These are phyloP conservation scores for Steccherinum ochraceum DNA, from an alignment of 768 basidiomycete species.

Conservation along the genomic window DNA sequence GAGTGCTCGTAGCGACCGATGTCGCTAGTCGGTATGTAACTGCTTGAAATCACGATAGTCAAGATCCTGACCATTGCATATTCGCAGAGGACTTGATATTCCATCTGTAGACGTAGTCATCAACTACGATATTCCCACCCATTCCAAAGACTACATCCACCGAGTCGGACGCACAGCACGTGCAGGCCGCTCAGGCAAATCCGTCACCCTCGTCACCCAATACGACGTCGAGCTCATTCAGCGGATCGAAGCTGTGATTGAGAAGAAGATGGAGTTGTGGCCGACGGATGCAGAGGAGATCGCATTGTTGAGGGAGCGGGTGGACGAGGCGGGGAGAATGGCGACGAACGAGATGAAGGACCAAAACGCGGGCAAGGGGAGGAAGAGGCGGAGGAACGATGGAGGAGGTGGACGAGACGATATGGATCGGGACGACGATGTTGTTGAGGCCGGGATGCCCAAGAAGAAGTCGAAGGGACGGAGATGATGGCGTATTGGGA, in stretches of 20 bases:
- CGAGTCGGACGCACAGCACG: slow-evolving; percentile 96
- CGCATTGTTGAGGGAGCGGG: slow-evolving; percentile 79
- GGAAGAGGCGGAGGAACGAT: slow-evolving; percentile 43
- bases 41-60: slow-evolving; percentile 54
- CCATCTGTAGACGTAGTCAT: slow-evolving; percentile 94
- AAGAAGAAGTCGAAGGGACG: slow-evolving; percentile 50
- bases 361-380: slow-evolving; percentile 43
- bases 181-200: slow-evolving; percentile 95
- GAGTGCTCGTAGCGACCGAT: slow-evolving; percentile 91
- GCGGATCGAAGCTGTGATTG: slow-evolving; percentile 88
- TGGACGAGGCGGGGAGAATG: slow-evolving; percentile 73
- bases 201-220: slow-evolving; percentile 96
- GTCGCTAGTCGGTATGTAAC: slow-evolving; percentile 78
- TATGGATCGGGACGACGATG: slow-evolving; percentile 88
- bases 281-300: slow-evolving; percentile 86
- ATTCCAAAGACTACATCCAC: slow-evolving; percentile 99
- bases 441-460: slow-evolving; percentile 87
- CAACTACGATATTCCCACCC: slow-evolving; percentile 96
- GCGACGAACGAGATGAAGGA: slow-evolving; percentile 84
- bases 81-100: slow-evolving; percentile 81
- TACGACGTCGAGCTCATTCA: slow-evolving; percentile 97
- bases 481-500: slow-evolving; percentile 19
- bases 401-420: slow-evolving; percentile 58
- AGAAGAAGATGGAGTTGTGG: slow-evolving; percentile 88
- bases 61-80: slow-evolving; percentile 86